phyloP scores from a whole-genome alignment of 1,284 basidiomycete species.

The Boletellus sp. region DNA sequence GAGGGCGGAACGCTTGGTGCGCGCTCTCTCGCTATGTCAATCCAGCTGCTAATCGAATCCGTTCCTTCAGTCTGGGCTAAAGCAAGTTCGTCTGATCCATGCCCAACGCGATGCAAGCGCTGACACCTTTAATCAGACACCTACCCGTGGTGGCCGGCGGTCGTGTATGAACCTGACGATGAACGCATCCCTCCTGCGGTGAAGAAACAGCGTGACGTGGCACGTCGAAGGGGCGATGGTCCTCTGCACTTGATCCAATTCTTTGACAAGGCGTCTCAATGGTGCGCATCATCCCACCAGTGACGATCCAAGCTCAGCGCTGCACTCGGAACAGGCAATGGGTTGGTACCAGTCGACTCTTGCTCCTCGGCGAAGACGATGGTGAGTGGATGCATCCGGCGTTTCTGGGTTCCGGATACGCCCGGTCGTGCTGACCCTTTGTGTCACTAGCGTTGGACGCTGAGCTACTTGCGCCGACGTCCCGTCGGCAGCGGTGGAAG shows the following conservation, averaged over 20 bases:
- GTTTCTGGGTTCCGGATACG: too few species aligned
- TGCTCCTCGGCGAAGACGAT: constrained; percentile 53
- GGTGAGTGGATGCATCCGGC: constrained; percentile 38
- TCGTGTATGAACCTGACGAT: constrained; percentile 52
- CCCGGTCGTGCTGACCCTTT: too few species aligned
- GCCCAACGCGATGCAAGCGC: not conserved
- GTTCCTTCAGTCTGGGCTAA: constrained; percentile 60
- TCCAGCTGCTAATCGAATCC: constrained; percentile 2
- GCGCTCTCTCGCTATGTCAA: constrained; percentile 6
- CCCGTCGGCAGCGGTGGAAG: constrained; percentile 50
- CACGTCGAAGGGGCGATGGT: constrained; percentile 32
- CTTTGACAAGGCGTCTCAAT: constrained; percentile 59
- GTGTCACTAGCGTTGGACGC: constrained; percentile 44
- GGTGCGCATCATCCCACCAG: constrained; percentile 38
- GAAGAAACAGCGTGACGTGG: constrained; percentile 34
- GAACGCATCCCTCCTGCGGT: constrained; percentile 50
- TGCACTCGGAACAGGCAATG: constrained; percentile 44
- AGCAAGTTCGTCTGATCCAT: constrained; percentile 35
- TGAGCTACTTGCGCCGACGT: constrained; percentile 44
- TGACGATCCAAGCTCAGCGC: constrained; percentile 2
- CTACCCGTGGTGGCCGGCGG: constrained; percentile 67
- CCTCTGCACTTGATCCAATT: constrained; percentile 60
- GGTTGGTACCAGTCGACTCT: constrained; percentile 47
- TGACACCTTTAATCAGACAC: constrained; percentile 40
- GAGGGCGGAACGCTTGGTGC: constrained; percentile 54